Conservation (phyloP, 2,329 filamentous ascomycete genomes). For the Colletotrichum cereale region DNA sequence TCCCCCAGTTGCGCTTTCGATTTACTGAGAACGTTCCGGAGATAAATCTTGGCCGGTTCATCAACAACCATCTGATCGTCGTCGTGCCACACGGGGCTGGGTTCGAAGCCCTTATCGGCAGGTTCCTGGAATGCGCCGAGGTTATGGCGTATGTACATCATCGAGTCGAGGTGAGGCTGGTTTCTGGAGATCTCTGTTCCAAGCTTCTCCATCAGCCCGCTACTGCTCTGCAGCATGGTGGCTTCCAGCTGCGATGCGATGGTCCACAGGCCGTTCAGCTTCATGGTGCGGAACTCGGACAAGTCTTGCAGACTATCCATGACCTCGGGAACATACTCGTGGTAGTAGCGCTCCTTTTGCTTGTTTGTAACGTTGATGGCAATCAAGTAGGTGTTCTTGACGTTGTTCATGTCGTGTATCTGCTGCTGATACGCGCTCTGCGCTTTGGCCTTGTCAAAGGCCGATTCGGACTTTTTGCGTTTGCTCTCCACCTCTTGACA, state of each 20-base stretch:
- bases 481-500: slow-evolving; percentile 96
- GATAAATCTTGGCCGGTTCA: slow-evolving; percentile 87
- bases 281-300: slow-evolving; percentile 86
- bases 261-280: slow-evolving; percentile 88
- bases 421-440: slow-evolving; percentile 94
- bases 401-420: slow-evolving; percentile 93
- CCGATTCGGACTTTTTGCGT: slow-evolving; percentile 93
- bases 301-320: slow-evolving; percentile 95
- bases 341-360: slow-evolving; percentile 96
- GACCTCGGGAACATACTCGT: slow-evolving; percentile 94
- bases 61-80: slow-evolving; percentile 89
- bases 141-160: slow-evolving; percentile 98
- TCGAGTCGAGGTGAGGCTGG: slow-evolving; percentile 88
- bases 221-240: slow-evolving; percentile 81
- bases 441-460: slow-evolving; percentile 95
- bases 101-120: slow-evolving; percentile 86
- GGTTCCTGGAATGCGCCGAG: slow-evolving; percentile 86
- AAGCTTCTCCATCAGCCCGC: slow-evolving; percentile 78
- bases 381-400: slow-evolving; percentile 98
- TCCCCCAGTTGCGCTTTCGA: slow-evolving; percentile 88
- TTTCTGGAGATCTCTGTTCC: slow-evolving; percentile 88
- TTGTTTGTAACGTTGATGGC: slow-evolving; percentile 97
- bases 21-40: slow-evolving; percentile 92
- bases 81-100: slow-evolving; percentile 97
- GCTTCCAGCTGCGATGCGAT: slow-evolving; percentile 83